These are phyloP conservation scores for Rhizophora mangle DNA, from an alignment of 345 rosid species.

Conservation along the genomic window DNA sequence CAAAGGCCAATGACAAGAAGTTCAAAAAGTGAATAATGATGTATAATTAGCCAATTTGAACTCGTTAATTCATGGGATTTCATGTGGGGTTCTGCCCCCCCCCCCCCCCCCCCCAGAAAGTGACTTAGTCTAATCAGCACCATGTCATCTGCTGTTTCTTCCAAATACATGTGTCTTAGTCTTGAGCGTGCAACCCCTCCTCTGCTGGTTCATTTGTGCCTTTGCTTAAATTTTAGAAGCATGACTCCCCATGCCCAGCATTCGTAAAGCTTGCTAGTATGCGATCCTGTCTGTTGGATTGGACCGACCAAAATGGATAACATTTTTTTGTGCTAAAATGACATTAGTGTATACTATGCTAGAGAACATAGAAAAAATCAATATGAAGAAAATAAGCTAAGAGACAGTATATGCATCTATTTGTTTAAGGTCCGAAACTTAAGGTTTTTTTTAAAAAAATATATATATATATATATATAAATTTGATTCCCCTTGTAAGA, in stretches of 20 bases:
- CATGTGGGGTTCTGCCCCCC: constrained; percentile 36
- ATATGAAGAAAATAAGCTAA: too few relatives aligned
- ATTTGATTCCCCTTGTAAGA: too few relatives aligned
- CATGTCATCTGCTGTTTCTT: neutral
- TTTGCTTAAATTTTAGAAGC: constrained; percentile 26
- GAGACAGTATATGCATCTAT: too few relatives aligned
- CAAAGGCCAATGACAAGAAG: constrained; percentile 8
- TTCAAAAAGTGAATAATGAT: constrained; percentile 21
- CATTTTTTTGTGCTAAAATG: too few relatives aligned
- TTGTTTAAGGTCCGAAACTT: too few relatives aligned
- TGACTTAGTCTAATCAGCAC: constrained; percentile 12
- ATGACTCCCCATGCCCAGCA: constrained; percentile 27
- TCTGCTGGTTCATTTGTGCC: neutral
- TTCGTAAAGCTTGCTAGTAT: neutral
- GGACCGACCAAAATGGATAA: neutral
- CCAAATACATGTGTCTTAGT: neutral
- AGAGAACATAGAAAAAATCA: too few relatives aligned
- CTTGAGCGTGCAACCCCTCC: neutral
- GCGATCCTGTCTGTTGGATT: constrained; percentile 11
- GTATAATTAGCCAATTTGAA: neutral
- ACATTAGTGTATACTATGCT: too few relatives aligned
- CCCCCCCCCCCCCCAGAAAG: constrained; percentile 8
- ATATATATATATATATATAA: too few relatives aligned
- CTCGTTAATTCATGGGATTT: constrained; percentile 14
- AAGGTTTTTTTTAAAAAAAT: too few relatives aligned